Conservation (phyloP, 805 yeast genomes). For the Saturnispora diversa region DNA sequence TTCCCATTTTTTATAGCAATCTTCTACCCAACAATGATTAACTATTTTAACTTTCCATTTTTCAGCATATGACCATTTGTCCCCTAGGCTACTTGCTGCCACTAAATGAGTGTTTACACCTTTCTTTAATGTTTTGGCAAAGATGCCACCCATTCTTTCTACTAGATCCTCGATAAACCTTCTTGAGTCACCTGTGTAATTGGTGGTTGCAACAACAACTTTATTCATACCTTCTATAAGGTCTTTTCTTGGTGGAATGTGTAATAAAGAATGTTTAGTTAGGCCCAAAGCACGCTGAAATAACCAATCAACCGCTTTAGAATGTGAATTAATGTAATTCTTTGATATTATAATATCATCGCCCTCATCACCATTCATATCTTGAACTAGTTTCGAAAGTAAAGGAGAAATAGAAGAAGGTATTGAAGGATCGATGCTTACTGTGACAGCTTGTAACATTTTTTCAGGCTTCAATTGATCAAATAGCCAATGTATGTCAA, state of each 20-base stretch:
- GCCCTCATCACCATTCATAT: background rate
- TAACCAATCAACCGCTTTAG: slow-evolving; percentile 6
- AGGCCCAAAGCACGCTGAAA: slow-evolving; percentile 41
- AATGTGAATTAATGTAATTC: too few species aligned
- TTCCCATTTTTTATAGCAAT: slow-evolving; percentile 58
- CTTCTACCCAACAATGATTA: slow-evolving; percentile 87
- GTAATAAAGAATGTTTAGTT: slow-evolving; percentile 49
- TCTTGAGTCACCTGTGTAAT: slow-evolving; percentile 81
- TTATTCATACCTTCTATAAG: slow-evolving; percentile 48
- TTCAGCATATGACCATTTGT: slow-evolving; percentile 65
- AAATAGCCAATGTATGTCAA: slow-evolving; percentile 68
- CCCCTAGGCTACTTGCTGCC: slow-evolving; percentile 59
- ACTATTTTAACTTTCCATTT: slow-evolving; percentile 61
- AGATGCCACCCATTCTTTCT: slow-evolving; percentile 63
- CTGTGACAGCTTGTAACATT: background rate
- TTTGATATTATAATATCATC: background rate
- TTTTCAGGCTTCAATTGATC: slow-evolving; percentile 33
- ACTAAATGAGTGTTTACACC: slow-evolving; percentile 64
- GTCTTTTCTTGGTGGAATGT: slow-evolving; percentile 54
- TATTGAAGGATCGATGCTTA: too few species aligned
- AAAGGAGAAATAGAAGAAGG: too few species aligned
- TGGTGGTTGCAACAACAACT: slow-evolving; percentile 60
- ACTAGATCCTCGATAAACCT: slow-evolving; percentile 58
- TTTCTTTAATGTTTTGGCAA: slow-evolving; percentile 54
- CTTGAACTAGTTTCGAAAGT: background rate